Conservation (phyloP, 2,329 filamentous ascomycete genomes). For the Metarhizium humberi region DNA sequence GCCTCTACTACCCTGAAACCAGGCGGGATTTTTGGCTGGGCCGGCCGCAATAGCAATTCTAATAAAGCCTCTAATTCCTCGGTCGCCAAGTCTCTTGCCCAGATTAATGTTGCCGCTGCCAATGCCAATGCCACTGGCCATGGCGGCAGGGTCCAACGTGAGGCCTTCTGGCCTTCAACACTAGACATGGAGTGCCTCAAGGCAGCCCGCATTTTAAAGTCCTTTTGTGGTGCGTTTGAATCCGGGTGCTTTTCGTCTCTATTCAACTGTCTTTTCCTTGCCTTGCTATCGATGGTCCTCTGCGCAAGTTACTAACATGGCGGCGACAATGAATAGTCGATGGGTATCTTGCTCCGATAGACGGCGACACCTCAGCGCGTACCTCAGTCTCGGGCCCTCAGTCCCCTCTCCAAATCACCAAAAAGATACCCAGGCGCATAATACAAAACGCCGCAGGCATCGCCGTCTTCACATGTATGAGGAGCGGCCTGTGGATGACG, state of each 20-base stretch:
- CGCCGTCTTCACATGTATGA: conserved; percentile 92
- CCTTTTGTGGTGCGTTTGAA: conserved; percentile 63
- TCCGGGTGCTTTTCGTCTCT: too few species aligned
- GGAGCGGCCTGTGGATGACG: conserved; percentile 83
- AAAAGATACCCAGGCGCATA: conserved; percentile 80
- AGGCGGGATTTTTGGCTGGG: conserved; percentile 32
- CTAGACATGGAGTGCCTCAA: conserved; percentile 88
- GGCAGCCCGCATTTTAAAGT: conserved; percentile 78
- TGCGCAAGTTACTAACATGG: conserved; percentile 2
- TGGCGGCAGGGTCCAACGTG: conserved; percentile 28
- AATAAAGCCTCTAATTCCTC: conserved; percentile 7
- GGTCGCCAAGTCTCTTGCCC: conserved; percentile 16
- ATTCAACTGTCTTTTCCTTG: not conserved
- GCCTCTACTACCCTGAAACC: conserved; percentile 9
- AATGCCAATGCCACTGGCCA: conserved; percentile 22
- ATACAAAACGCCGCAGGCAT: conserved; percentile 84
- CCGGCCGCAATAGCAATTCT: conserved; percentile 33
- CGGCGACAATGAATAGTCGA: conserved; percentile 31
- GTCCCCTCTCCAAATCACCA: conserved; percentile 45
- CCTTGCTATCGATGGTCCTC: not conserved
- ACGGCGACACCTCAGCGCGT: conserved; percentile 12
- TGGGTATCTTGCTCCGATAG: conserved; percentile 42
- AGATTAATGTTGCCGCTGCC: conserved; percentile 25
- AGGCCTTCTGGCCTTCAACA: conserved; percentile 78
- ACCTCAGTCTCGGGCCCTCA: conserved; percentile 27